phyloP scores from a whole-genome alignment of 768 basidiomycete genomes.

The Crassisporium funariophilum region DNA sequence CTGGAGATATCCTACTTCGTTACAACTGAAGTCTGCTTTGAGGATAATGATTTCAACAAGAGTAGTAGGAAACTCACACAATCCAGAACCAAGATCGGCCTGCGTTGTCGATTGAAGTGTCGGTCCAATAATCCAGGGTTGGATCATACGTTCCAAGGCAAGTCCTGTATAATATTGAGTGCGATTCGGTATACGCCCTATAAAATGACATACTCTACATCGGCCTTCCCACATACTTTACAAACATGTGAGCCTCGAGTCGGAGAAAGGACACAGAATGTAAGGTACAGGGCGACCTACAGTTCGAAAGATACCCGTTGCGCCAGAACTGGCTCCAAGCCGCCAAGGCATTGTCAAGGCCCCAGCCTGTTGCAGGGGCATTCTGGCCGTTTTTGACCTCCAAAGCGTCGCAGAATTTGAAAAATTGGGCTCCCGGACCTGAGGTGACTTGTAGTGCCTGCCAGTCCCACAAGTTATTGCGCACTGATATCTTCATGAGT shows the following conservation, averaged over 20 bases:
- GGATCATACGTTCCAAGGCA: conserved; percentile 48
- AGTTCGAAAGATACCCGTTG: conserved; percentile 41
- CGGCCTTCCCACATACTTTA: conserved; percentile 54
- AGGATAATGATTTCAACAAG: background rate
- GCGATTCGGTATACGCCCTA: background rate
- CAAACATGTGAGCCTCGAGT: background rate
- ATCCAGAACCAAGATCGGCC: conserved; percentile 74
- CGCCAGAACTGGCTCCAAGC: conserved; percentile 67
- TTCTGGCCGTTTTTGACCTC: conserved; percentile 60
- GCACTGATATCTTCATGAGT: conserved; percentile 37
- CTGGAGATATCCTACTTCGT: conserved; percentile 66
- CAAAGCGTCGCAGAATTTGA: conserved; percentile 65
- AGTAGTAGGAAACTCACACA: conserved; percentile 41
- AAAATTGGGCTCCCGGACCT: conserved; percentile 51
- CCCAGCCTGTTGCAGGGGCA: conserved; percentile 59
- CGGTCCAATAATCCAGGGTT: conserved; percentile 47
- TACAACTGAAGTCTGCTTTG: conserved; percentile 56
- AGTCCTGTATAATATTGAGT: conserved; percentile 25
- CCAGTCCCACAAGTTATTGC: conserved; percentile 69
- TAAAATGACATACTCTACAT: conserved; percentile 46
- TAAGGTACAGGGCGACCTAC: conserved; percentile 36
- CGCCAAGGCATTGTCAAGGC: conserved; percentile 57
- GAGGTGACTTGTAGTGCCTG: conserved; percentile 56
- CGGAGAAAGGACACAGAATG: background rate
- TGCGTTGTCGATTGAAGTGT: conserved; percentile 56